Evolutionary conservation across 2,329 filamentous ascomycete genomes (phyloP), one percentile per base, ranked within the genome.

Genomic region (Colletotrichum sp.): DNA sequence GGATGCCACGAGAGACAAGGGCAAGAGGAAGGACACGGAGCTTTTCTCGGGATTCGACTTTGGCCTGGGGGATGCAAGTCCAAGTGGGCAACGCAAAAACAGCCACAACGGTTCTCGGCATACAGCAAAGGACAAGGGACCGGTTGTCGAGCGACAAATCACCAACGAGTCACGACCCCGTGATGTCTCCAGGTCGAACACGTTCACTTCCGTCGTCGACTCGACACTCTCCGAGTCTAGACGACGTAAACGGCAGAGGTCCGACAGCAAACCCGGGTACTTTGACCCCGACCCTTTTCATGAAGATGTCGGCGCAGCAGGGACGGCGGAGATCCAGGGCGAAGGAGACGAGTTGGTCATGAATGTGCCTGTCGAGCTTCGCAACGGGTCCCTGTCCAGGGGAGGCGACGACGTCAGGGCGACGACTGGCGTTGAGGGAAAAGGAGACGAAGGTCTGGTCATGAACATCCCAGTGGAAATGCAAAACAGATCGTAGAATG

Each of bases 401-500:
- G 8, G 16, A 3, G 28, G 15, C 1, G n/a, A 30, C 8, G 21
- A 26, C 10, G 6, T 5, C 18, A 26, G 6, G 26, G 34, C 30
- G 13, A 16, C 7, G 9, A 5, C 56, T 10, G 61, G 26, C 16
- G 12, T 70, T 12, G 26, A 24, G 7, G 38, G 12, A 16, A 58
- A 68, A 8, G 62, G 48, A 4, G 74, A 77, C 16, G 21, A 21
- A n/a, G n/a, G 43, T 1, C 8, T 77, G 62, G 70, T 69, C n/a
- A 77, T 77, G 76, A 77, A 77, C 8, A 36, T 77, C 9, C 74
- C 76, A 4, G 24, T 61, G 12, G 61, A 70, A 32, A 7, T 72
- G 36, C 21, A 32, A 4, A 34, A 61, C 58, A 52, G 43, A 52
- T 8, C 10, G 55, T 58, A 58, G 24, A 56, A 58, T 28, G 24